Evolutionary conservation across 164 flowering plant species (phyloP).

Genomic region (Stephania japonica): DNA sequence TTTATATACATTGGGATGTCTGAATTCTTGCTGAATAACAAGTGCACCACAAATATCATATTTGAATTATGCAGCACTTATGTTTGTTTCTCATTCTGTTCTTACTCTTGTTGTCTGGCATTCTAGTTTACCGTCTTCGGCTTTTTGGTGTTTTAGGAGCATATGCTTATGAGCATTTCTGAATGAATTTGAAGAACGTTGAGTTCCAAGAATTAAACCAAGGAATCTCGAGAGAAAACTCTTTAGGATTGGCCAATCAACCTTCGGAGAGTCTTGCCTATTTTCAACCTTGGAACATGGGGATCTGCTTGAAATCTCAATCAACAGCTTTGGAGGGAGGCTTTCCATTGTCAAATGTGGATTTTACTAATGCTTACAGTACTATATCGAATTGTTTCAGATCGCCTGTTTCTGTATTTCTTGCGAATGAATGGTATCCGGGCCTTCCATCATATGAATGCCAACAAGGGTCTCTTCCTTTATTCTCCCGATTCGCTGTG

Average conservation of each 20-base stretch:
- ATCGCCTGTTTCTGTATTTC: slow-evolving; percentile 32
- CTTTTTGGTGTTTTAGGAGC: background rate
- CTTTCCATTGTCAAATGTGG: slow-evolving; percentile 18
- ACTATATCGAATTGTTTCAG: slow-evolving; percentile 30
- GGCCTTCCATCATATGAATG: slow-evolving; percentile 34
- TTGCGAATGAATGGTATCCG: slow-evolving; percentile 8
- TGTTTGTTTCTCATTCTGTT: background rate
- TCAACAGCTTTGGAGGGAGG: slow-evolving; percentile 20
- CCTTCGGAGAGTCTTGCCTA: slow-evolving; percentile 19
- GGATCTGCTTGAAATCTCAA: slow-evolving; percentile 16
- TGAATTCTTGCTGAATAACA: background rate
- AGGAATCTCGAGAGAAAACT: background rate
- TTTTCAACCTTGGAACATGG: slow-evolving; percentile 32
- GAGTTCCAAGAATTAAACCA: background rate
- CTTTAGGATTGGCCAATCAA: slow-evolving; percentile 16
- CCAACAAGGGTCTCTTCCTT: slow-evolving; percentile 19
- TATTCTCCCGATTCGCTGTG: slow-evolving; percentile 22
- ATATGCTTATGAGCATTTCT: background rate
- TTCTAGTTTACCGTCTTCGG: background rate
- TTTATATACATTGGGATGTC: background rate
- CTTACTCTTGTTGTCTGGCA: background rate
- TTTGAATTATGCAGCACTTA: background rate
- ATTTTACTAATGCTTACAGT: slow-evolving; percentile 9
- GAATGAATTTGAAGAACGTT: background rate
- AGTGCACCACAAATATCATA: background rate